Base-by-base conservation (phyloP, 192 early-diverging fungal species). In the Gonapodya prolifera region DNA sequence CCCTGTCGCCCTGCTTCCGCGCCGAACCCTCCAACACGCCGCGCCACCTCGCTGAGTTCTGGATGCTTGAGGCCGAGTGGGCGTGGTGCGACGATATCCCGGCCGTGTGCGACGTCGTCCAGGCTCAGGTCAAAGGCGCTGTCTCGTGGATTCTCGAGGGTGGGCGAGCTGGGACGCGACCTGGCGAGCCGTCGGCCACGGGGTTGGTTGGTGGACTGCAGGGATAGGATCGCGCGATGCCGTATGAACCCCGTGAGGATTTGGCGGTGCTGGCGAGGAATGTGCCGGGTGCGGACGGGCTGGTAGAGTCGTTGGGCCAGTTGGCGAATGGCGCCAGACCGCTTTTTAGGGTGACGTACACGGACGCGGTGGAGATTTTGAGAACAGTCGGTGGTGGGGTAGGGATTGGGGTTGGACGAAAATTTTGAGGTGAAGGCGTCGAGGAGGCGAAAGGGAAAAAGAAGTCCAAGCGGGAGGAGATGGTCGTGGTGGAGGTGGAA, bases 1-100 rank as follows among this genome's bases (percentile, higher is more conserved):
- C 92, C 0, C 86, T 97, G 80, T 88, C 91, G 17, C 95, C 91
- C 28, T 84, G 90, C 0, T 97, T 97, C 78, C 85, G 95, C 16
- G 95, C 95, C 8, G 95, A 97, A 79, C 87, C 88, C 17, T 92
- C 91, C 13, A 83, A 89, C 76, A 93, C 92, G 1, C 89, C 92
- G 1, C 88, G 94, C 30, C 95, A 97, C 80, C 75, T 97, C 30
- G 91, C 94, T 0, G 95, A 97, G 81, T 97, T 97, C 77, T 95
- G 94, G 93, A 97, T 97, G 95, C 79, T 94, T 33, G 95, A 97
- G 79, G 93, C 93, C 0, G 95, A 97, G 78, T 85, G 91, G 35
- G 88, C 93, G 0, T 95, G 94, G 83, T 78, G 94, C 2, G 81
- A 85, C 69, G 35, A 84, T 31, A 75, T 95, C 29, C 81, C 85